phyloP scores from a whole-genome alignment of 2,329 filamentous ascomycete species.

The Fusarium sacchari region DNA sequence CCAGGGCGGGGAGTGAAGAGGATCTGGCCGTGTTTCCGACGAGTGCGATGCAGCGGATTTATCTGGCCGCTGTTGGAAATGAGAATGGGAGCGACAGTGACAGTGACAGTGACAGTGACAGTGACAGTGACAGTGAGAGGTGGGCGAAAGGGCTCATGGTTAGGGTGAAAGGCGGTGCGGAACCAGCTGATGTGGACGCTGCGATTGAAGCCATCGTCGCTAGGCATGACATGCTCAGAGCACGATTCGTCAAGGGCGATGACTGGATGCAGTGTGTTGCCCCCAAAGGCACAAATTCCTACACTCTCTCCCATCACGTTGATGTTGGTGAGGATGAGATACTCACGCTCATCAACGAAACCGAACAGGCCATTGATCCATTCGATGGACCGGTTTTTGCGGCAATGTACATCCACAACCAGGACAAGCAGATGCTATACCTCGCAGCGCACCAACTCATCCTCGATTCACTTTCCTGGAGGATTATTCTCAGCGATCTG shows the following conservation, averaged over 20 bases:
- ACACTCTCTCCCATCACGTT: slow-evolving; percentile 55
- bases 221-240: slow-evolving; percentile 63
- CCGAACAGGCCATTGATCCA: slow-evolving; percentile 59
- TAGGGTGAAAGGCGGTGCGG: slow-evolving; percentile 53
- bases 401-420: slow-evolving; percentile 59
- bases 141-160: slow-evolving; percentile 64
- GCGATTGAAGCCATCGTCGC: slow-evolving; percentile 60
- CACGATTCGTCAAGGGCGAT: slow-evolving; percentile 54
- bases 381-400: slow-evolving; percentile 62
- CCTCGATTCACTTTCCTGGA: slow-evolving; percentile 62
- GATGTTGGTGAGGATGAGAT: slow-evolving; percentile 56
- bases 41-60: slow-evolving; percentile 58
- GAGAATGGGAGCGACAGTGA: too few relatives aligned
- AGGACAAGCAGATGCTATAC: slow-evolving; percentile 59
- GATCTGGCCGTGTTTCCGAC: slow-evolving; percentile 55
- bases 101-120: too few relatives aligned
- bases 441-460: slow-evolving; percentile 63
- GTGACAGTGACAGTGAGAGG: slow-evolving; percentile 46
- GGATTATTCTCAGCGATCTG: slow-evolving; percentile 59
- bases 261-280: slow-evolving; percentile 60
- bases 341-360: slow-evolving; percentile 51
- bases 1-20: slow-evolving; percentile 41
- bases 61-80: background rate
- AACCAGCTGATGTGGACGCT: slow-evolving; percentile 57
- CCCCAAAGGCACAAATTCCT: slow-evolving; percentile 54